phyloP scores from a whole-genome alignment of 2,329 filamentous ascomycete species.

The Acrocalymma vagum region DNA sequence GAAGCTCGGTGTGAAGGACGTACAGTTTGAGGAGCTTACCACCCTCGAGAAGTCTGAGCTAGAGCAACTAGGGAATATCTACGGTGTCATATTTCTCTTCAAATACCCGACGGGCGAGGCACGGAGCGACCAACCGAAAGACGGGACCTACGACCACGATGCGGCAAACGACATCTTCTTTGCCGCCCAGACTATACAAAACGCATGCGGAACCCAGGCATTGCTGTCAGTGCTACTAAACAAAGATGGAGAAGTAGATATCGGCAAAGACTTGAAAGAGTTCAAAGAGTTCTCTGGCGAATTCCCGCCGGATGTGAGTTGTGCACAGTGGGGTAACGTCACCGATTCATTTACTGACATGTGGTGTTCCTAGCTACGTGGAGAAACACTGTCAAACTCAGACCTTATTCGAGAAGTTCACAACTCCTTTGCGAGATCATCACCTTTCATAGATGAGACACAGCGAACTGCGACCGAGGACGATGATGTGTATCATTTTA shows the following conservation, averaged over 20 bases:
- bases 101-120: slow-evolving; percentile 83
- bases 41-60: slow-evolving; percentile 82
- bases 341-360: slow-evolving; percentile 20
- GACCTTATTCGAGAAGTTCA: slow-evolving; percentile 70
- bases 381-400: slow-evolving; percentile 75
- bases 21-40: slow-evolving; percentile 97
- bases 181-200: slow-evolving; percentile 96
- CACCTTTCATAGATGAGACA: slow-evolving; percentile 93
- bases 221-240: slow-evolving; percentile 92
- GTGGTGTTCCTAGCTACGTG: slow-evolving; percentile 65
- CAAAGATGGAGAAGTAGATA: slow-evolving; percentile 74
- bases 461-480: slow-evolving; percentile 73
- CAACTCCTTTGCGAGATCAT: slow-evolving; percentile 88
- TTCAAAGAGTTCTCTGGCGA: slow-evolving; percentile 90
- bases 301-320: slow-evolving; percentile 69
- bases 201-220: slow-evolving; percentile 96
- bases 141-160: slow-evolving; percentile 81
- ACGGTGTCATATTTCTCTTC: slow-evolving; percentile 99
- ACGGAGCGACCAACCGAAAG: slow-evolving; percentile 72
- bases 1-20: slow-evolving; percentile 86
- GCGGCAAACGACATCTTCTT: slow-evolving; percentile 87
- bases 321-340: not conserved
- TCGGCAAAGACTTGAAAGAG: slow-evolving; percentile 74
- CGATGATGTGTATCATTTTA: slow-evolving; percentile 97
- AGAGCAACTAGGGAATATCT: slow-evolving; percentile 69